A percentile compares a stretch with the other conserved stretches of the same genome.
Conservation (phyloP, 345 rosid species). For the Zanthoxylum bungeanum region DNA sequence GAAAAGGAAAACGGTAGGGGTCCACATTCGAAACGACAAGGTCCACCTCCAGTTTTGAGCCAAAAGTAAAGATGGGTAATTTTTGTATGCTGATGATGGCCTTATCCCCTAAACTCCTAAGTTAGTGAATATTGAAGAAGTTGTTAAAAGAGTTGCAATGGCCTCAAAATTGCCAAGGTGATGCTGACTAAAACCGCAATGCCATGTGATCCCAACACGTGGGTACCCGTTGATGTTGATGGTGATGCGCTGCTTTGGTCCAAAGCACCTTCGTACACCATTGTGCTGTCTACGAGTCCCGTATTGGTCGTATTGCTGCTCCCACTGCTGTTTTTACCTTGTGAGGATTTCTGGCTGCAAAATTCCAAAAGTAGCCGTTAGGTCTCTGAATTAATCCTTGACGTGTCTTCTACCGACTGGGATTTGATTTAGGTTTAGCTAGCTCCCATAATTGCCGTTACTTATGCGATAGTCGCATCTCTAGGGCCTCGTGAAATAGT, state of each 20-base stretch:
- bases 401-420: constrained; percentile 15
- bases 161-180: constrained; percentile 39
- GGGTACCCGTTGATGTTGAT: constrained; percentile 22
- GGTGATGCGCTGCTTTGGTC: constrained; percentile 45
- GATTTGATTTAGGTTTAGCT: background rate
- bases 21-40: constrained; percentile 2
- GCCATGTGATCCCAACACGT: constrained; percentile 22
- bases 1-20: background rate
- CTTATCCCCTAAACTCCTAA: no score
- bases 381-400: background rate
- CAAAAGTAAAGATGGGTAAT: background rate
- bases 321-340: constrained; percentile 24
- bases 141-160: constrained; percentile 38
- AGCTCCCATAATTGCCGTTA: constrained; percentile 18
- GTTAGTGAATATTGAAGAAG: background rate
- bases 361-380: constrained; percentile 24
- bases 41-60: constrained; percentile 2
- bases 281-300: constrained; percentile 29
- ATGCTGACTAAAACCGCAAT: constrained; percentile 19
- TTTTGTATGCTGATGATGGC: constrained; percentile 3
- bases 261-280: constrained; percentile 73
- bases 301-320: no score
- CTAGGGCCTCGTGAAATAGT: constrained; percentile 16
- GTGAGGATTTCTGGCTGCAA: constrained; percentile 73
- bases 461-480: background rate